Evolutionary conservation across 2,329 filamentous ascomycete genomes (phyloP).

Genomic region (Cercospora zeae-maydis): DNA sequence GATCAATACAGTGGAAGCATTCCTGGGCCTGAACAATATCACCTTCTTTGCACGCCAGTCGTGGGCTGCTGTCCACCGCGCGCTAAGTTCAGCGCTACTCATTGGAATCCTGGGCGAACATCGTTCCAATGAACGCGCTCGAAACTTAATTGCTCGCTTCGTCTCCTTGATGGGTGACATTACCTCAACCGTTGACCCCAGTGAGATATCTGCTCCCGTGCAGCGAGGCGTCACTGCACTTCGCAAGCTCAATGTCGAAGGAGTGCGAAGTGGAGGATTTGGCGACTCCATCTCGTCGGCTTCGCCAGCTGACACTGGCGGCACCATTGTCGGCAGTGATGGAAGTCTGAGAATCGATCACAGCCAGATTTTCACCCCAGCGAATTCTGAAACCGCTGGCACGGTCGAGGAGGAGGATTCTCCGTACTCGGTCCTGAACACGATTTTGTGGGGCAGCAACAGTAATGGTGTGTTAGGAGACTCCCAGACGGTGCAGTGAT

Average conservation of each 20-base stretch:
- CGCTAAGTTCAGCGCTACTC: constrained; percentile 40
- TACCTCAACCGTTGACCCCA: constrained; percentile 46
- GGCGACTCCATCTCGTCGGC: constrained; percentile 8
- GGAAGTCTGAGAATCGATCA: constrained; percentile 27
- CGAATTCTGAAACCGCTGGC: constrained; percentile 32
- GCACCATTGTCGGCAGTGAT: constrained; percentile 14
- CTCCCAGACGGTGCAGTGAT: not conserved
- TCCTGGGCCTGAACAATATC: constrained; percentile 56
- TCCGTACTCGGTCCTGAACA: constrained; percentile 49
- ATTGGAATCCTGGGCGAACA: constrained; percentile 44
- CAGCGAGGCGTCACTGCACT: constrained; percentile 47
- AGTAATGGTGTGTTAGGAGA: constrained; percentile 4
- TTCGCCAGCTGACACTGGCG: constrained; percentile 12
- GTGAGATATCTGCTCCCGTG: constrained; percentile 48
- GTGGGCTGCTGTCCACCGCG: constrained; percentile 37
- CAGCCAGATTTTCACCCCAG: constrained; percentile 29
- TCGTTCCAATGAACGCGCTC: constrained; percentile 48
- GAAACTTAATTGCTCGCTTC: constrained; percentile 45
- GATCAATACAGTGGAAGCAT: constrained; percentile 56
- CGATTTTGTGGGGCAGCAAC: constrained; percentile 40
- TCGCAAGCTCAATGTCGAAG: constrained; percentile 39
- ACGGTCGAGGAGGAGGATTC: constrained; percentile 38
- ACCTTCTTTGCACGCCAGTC: constrained; percentile 40
- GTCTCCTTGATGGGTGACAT: constrained; percentile 47
- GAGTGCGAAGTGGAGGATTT: constrained; percentile 12